Evolutionary conservation across 352 stramenopile species (phyloP).

Genomic region (Phytophthora quininea): DNA sequence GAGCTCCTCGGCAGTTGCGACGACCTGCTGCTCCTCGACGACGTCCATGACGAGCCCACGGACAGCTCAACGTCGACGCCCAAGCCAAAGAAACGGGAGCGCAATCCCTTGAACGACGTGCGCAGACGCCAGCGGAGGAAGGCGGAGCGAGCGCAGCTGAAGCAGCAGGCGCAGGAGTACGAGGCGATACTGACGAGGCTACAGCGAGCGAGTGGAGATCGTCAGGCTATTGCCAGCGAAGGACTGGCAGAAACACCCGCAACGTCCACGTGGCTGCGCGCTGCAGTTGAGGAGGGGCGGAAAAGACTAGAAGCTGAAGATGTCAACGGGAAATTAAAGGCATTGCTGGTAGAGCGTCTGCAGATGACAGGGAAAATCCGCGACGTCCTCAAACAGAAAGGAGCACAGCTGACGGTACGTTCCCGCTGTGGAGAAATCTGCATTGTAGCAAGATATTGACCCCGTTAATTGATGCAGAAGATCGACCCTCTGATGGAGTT

Average conservation of each 20-base stretch:
- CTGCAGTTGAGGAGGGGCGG: background rate
- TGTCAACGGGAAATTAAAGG: slow-evolving; percentile 8
- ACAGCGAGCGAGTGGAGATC: slow-evolving; percentile 3
- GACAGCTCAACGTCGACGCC: background rate
- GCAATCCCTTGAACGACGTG: slow-evolving; percentile 14
- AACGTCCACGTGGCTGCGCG: slow-evolving; percentile 4
- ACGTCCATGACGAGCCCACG: background rate
- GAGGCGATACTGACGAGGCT: slow-evolving; percentile 21
- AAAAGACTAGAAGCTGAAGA: slow-evolving; percentile 15
- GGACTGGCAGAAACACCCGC: background rate
- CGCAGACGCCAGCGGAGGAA: slow-evolving; percentile 10
- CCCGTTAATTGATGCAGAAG: too few relatives aligned
- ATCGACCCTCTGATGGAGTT: background rate
- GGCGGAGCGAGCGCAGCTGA: too few relatives aligned
- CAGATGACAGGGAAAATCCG: slow-evolving; percentile 2
- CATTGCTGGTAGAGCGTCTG: slow-evolving; percentile 6
- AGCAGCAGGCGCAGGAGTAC: slow-evolving; percentile 23
- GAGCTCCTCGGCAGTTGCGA: slow-evolving; percentile 17
- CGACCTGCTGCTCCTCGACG: background rate
- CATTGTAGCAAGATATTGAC: too few relatives aligned
- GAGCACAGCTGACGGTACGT: too few relatives aligned
- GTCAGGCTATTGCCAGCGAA: too few relatives aligned
- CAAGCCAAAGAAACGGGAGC: slow-evolving; percentile 18
- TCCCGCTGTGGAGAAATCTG: too few relatives aligned
- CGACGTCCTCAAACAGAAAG: slow-evolving; percentile 10